Percentiles rank a stretch among this genome's conserved stretches.
Conservation (phyloP, 2,329 filamentous ascomycete genomes). For the Kalaharituber pfeilii region DNA sequence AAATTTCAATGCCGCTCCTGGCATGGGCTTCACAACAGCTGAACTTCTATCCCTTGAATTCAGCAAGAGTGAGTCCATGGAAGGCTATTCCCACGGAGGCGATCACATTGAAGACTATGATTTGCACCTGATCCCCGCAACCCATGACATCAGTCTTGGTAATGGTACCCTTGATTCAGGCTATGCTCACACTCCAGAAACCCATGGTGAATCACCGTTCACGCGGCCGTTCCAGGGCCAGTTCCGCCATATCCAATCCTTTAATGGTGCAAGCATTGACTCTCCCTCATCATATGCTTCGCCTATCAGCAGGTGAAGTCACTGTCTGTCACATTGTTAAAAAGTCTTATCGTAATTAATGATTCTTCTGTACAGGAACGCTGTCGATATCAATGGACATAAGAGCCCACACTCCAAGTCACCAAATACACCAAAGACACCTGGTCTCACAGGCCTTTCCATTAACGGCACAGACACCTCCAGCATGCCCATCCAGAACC, state of each 20-base stretch:
- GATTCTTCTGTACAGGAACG: conserved; percentile 24
- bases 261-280: conserved; percentile 44
- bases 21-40: not conserved
- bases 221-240: conserved; percentile 38
- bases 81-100: not conserved
- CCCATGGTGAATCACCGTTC: conserved; percentile 82
- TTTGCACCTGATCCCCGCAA: not conserved
- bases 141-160: not conserved
- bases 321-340: not conserved
- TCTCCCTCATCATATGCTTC: conserved; percentile 27
- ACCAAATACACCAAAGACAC: conserved; percentile 77
- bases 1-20: not conserved
- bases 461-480: conserved; percentile 54
- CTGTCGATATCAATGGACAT: conserved; percentile 15
- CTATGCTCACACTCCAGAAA: conserved; percentile 81
- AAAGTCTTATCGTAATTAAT: conserved; percentile 1
- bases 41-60: not conserved
- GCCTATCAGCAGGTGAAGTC: conserved; percentile 27
- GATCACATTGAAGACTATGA: not conserved
- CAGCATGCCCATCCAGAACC: conserved; percentile 59
- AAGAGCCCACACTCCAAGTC: conserved; percentile 56
- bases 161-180: conserved; percentile 27
- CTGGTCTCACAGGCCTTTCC: conserved; percentile 53
- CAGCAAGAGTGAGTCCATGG: not conserved
- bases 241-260: conserved; percentile 61